Base-by-base conservation (phyloP, 2,329 filamentous ascomycete species). In the Lizonia empirigonia region DNA sequence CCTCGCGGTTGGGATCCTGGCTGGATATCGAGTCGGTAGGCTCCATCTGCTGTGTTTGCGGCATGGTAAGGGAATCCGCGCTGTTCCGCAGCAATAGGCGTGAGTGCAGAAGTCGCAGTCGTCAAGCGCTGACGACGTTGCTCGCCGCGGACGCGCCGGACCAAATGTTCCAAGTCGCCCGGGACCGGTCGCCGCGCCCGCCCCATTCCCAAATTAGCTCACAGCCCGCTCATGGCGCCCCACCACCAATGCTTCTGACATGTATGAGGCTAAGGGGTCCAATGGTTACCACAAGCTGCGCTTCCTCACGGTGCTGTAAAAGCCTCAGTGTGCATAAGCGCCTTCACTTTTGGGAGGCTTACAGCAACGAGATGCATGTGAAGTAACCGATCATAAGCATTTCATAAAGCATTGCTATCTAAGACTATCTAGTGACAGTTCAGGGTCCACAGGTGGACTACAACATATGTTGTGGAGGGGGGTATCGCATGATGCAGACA, bases 1-100 rank as follows among this genome's bases (percentile, higher is more conserved):
- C 67, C 16, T 67, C 62, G 46, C 70, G 68, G 44, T 69, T 67
- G n/a, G 71, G 70, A 48, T 77, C 76, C 61, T 77, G 71, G 63
- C 70, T 70, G 42, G 72, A 72, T 54, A 74, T 75, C 36, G 73
- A 75, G 56, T 78, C 76, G 53, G 67, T 69, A 22, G 72, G 70
- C 55, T 77, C 74, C 60, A 76, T 70, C 51, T 68, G 67, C 58
- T 74, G 67, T 55, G 76, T 75, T 63, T 75, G 76, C 71, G 77
- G 77, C 77, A 78, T 79, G 53, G 37, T 63, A 59, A 38, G 27
- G 41, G 40, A 48, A 56, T 71, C 64, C 62, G 67, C 66, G 63
- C 60, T 50, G 56, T 59, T 70, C 67, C 64, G 68, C 66, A 55
- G 49, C 50, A 51, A 39, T 52, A 47, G 50, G 46, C 45, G 54